Evolutionary conservation across 192 early-diverging fungal species (phyloP), one percentile per base, ranked within the genome.

Genomic region (Coemansia sp.): DNA sequence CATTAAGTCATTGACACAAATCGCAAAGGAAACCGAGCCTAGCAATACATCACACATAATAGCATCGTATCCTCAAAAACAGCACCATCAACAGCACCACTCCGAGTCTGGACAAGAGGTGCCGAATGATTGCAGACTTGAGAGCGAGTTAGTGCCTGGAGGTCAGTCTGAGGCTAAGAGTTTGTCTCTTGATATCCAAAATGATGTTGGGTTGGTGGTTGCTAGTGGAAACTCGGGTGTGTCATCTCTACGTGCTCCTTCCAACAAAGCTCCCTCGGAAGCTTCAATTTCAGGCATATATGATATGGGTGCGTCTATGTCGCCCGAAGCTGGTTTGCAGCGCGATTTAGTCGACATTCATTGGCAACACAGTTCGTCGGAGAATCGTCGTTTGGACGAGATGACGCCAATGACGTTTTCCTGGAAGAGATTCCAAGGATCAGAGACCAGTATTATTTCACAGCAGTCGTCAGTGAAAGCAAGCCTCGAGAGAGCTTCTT

Each of bases 391-490:
- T 16, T 59, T 38, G n/a, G 57, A 59, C 40, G 57, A 59, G 25
- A 62, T 69, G 12, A 56, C 68, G 51, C 61, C 68, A 0, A 61
- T 49, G 37, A 42, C 67, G 39, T 69, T 56, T 42, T 61, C 59
- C 12, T 59, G 57, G 57, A 59, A 59, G 39, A 38, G 38, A 14
- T 16, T 41, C 17, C 57, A 59, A 12, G 16, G 39, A 14, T 41
- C 57, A 6, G n/a, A 38, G 7, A 7, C 20, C 7, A 59, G 39
- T 38, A 9, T 41, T 16, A 17, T 40, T n/a, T 54, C 65, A 38
- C 67, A 68, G 39, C 20, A 55, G 5, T 6, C 43, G 5, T 45
- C 37, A 42, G 64, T 48, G 5, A 32, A 37, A 10, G 13, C 68
- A 2, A 62, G 51, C 10, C 45, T 19, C 14, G n/a, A 37, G 5